A percentile compares a stretch with the other conserved stretches of the same genome.
Conservation (phyloP, 352 stramenopile species). For the Globisporangium echinulatum region DNA sequence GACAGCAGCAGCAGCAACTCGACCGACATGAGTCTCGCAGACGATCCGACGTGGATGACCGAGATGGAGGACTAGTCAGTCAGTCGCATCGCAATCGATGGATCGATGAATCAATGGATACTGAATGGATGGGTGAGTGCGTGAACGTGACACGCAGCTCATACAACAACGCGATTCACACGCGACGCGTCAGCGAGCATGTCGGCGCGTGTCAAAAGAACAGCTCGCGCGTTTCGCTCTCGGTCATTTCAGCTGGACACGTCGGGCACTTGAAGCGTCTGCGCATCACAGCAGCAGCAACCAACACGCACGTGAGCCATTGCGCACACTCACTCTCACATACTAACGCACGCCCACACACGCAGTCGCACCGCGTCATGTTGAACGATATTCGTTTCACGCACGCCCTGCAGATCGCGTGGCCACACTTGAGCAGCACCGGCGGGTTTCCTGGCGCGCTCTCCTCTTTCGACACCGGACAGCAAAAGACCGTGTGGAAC, state of each 20-base stretch:
- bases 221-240: slow-evolving; percentile 64
- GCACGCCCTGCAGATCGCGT: slow-evolving; percentile 79
- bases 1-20: slow-evolving; percentile 3
- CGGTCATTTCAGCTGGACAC: slow-evolving; percentile 76
- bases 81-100: too few species aligned
- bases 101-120: too few species aligned
- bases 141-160: not conserved
- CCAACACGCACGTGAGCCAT: slow-evolving; percentile 3
- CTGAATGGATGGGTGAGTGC: too few species aligned
- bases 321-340: slow-evolving; percentile 1
- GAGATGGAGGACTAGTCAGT: slow-evolving; percentile 5
- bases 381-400: slow-evolving; percentile 79
- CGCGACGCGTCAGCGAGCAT: not conserved
- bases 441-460: slow-evolving; percentile 78
- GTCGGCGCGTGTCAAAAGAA: slow-evolving; percentile 39
- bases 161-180: not conserved
- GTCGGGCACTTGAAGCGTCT: slow-evolving; percentile 87
- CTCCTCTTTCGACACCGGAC: slow-evolving; percentile 83
- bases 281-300: not conserved
- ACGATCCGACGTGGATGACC: slow-evolving; percentile 5
- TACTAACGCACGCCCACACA: too few species aligned
- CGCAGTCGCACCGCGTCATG: slow-evolving; percentile 45
- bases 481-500: slow-evolving; percentile 87
- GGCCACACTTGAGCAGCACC: slow-evolving; percentile 82
- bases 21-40: slow-evolving; percentile 14